Conservation (phyloP, 2,329 filamentous ascomycete species). For the Colletotrichum zoysiae region DNA sequence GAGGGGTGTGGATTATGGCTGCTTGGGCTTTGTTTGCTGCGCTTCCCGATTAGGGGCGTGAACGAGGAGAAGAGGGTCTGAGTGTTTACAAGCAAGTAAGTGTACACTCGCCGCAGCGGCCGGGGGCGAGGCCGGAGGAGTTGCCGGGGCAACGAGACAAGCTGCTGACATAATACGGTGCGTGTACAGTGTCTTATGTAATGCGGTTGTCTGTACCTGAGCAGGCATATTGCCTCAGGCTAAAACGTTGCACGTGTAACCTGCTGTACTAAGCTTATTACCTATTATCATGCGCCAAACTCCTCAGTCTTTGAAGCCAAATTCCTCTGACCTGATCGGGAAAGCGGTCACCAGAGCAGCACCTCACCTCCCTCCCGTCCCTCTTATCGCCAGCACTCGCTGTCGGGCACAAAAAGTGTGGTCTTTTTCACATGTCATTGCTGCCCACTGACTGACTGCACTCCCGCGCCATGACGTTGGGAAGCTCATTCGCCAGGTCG, state of each 20-base stretch:
- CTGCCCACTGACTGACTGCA: neutral
- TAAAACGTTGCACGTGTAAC: neutral
- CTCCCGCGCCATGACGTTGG: slow-evolving; percentile 37
- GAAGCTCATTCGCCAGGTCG: slow-evolving; percentile 38
- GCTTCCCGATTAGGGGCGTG: slow-evolving; percentile 40
- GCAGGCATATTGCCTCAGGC: neutral
- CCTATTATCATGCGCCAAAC: neutral
- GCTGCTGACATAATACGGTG: neutral
- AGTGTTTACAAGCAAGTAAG: slow-evolving; percentile 33
- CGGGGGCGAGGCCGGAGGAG: neutral
- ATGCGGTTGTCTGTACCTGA: neutral
- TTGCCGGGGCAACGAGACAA: slow-evolving; percentile 30
- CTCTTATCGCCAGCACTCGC: neutral
- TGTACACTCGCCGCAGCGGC: slow-evolving; percentile 14
- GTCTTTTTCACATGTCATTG: slow-evolving; percentile 38
- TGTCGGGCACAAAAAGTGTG: slow-evolving; percentile 19
- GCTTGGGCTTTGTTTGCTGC: slow-evolving; percentile 37
- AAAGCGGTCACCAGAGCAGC: neutral
- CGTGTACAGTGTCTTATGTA: neutral
- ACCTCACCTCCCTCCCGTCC: neutral
- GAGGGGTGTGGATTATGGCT: slow-evolving; percentile 40
- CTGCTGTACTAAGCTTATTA: neutral
- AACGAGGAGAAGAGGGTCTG: slow-evolving; percentile 19
- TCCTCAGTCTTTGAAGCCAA: too few relatives aligned
- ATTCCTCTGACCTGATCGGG: neutral